Percentiles rank a stretch among this genome's conserved stretches.
Conservation (phyloP, 495 filamentous ascomycete species). For the Talaromyces adpressus region DNA sequence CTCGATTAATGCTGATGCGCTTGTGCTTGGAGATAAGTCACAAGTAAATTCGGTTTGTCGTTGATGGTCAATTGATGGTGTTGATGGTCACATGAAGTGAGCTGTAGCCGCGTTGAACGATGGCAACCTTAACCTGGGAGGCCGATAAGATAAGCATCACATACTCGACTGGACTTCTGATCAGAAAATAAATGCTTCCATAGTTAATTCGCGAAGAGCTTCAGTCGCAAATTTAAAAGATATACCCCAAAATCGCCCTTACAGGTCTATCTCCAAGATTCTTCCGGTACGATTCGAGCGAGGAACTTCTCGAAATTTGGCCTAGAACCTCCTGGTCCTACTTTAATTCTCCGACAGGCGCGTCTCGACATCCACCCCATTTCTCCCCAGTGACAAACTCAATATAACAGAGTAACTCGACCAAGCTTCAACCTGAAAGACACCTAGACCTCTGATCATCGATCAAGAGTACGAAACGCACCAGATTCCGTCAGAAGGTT, state of each 20-base stretch:
- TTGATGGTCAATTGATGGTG: not conserved
- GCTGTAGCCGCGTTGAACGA: not conserved
- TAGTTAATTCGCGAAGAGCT: not conserved
- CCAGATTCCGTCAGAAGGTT: not conserved
- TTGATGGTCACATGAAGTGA: not conserved
- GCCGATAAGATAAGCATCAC: constrained; percentile 6
- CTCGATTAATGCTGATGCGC: not conserved
- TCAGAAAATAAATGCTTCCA: not conserved
- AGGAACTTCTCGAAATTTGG: not conserved
- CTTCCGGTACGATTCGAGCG: not conserved
- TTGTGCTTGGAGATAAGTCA: not conserved
- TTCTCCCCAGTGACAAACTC: not conserved
- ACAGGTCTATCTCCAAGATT: not conserved
- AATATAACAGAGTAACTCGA: not conserved
- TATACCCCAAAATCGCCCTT: not conserved
- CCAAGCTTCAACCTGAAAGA: not conserved
- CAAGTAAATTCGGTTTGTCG: not conserved
- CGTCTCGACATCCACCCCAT: not conserved
- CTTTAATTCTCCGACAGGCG: not conserved
- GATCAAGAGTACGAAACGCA: not conserved
- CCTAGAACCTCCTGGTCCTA: not conserved
- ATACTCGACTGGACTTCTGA: not conserved
- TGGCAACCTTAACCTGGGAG: not conserved
- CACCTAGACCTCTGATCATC: not conserved
- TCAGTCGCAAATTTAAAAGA: not conserved